Evolutionary conservation across 2,329 filamentous ascomycete genomes (phyloP).

Genomic region (Fusarium sp.): DNA sequence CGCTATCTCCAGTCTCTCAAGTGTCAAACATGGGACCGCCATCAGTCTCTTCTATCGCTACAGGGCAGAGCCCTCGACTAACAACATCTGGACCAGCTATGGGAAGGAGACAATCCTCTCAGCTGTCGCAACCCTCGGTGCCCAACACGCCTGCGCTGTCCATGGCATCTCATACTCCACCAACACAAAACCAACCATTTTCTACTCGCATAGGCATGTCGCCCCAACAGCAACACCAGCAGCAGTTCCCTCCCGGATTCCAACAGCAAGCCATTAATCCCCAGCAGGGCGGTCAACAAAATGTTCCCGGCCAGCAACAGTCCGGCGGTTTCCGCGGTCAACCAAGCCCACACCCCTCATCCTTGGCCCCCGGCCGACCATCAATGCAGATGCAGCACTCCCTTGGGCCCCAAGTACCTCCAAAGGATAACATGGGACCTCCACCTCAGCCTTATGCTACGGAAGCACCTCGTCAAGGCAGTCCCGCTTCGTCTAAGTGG

Average conservation of each 20-base stretch:
- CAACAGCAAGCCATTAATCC: slow-evolving; percentile 19
- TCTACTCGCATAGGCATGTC: slow-evolving; percentile 20
- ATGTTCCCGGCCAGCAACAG: slow-evolving; percentile 24
- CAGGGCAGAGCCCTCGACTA: slow-evolving; percentile 40
- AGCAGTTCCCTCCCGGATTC: slow-evolving; percentile 15
- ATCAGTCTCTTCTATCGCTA: slow-evolving; percentile 39
- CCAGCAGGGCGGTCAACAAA: slow-evolving; percentile 21
- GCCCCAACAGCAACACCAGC: slow-evolving; percentile 26
- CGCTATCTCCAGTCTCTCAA: slow-evolving; percentile 39
- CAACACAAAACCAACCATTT: slow-evolving; percentile 24
- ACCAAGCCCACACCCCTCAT: slow-evolving; percentile 19
- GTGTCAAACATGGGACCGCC: slow-evolving; percentile 35
- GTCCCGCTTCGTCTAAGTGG: slow-evolving; percentile 44
- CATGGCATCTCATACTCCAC: slow-evolving; percentile 22
- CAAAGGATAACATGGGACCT: slow-evolving; percentile 15
- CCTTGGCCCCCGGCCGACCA: slow-evolving; percentile 14
- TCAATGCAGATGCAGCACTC: slow-evolving; percentile 32
- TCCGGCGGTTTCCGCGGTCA: slow-evolving; percentile 9
- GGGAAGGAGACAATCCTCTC: slow-evolving; percentile 27
- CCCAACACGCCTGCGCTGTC: slow-evolving; percentile 23
- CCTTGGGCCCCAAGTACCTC: slow-evolving; percentile 19
- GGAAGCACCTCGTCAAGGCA: slow-evolving; percentile 27
- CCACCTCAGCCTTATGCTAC: slow-evolving; percentile 13
- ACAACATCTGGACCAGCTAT: slow-evolving; percentile 15
- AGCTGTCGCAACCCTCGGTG: slow-evolving; percentile 11